Evolutionary conservation across 352 stramenopile genomes (phyloP).

Genomic region (Globisporangium lucens): DNA sequence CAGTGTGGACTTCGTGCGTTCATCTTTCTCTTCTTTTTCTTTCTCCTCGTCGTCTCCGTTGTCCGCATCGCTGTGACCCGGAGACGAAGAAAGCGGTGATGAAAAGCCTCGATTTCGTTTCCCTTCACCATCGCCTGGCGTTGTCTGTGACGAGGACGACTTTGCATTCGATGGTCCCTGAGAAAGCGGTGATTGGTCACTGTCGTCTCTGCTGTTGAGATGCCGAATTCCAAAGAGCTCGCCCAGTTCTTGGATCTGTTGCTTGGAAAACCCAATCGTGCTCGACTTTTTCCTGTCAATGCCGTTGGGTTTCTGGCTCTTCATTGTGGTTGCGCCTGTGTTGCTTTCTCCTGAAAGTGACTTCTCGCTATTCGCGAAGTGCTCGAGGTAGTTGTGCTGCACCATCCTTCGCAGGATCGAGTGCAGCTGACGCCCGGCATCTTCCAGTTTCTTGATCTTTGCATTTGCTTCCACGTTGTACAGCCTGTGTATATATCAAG

Average conservation of each 20-base stretch:
- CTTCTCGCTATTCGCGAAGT: conserved; percentile 39
- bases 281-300: conserved; percentile 1
- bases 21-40: neutral
- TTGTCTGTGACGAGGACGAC: neutral
- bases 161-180: neutral
- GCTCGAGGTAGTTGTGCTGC: conserved; percentile 63
- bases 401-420: conserved; percentile 63
- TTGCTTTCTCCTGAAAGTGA: conserved; percentile 15
- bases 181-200: neutral
- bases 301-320: neutral
- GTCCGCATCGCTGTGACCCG: neutral
- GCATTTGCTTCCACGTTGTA: conserved; percentile 45
- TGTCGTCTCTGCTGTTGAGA: neutral
- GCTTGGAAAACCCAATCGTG: conserved; percentile 28
- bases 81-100: neutral
- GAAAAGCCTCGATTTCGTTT: neutral
- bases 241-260: conserved; percentile 49
- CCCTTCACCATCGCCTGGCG: neutral
- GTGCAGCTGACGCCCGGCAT: conserved; percentile 53
- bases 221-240: conserved; percentile 48
- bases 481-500: conserved; percentile 15
- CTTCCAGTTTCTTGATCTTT: conserved; percentile 65
- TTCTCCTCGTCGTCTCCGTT: neutral
- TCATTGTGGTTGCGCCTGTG: conserved; percentile 18
- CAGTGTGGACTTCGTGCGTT: neutral